phyloP scores from a whole-genome alignment of 2,329 filamentous ascomycete species.

The Elsinoe batatas region DNA sequence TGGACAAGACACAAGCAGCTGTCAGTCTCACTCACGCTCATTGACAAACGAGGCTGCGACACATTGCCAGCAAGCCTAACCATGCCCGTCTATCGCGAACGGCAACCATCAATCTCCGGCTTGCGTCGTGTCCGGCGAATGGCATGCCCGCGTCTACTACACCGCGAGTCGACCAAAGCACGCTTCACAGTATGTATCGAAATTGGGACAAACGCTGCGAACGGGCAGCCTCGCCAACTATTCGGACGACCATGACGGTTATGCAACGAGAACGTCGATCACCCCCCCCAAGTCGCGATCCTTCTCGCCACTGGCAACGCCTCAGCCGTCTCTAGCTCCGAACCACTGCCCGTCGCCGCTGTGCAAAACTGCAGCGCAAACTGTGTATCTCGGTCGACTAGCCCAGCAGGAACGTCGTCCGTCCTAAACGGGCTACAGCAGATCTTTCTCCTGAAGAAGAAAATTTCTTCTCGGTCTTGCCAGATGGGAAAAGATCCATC shows the following conservation, averaged over 20 bases:
- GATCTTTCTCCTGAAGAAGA: conserved; percentile 11
- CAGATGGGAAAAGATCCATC: neutral
- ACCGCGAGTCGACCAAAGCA: neutral
- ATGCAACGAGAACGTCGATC: conserved; percentile 7
- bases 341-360: conserved; percentile 1
- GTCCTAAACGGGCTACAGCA: conserved; percentile 7
- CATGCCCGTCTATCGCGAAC: neutral
- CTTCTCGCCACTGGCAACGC: neutral
- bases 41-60: neutral
- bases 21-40: neutral
- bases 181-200: no score
- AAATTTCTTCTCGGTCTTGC: neutral
- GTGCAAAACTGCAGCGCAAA: neutral
- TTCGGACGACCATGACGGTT: neutral
- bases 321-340: conserved; percentile 4
- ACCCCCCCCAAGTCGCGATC: neutral
- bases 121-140: neutral
- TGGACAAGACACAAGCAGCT: neutral
- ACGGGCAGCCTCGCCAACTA: conserved; percentile 4
- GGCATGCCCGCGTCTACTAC: neutral
- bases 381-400: conserved; percentile 6
- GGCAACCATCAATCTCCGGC: conserved; percentile 2
- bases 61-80: neutral
- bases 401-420: conserved; percentile 1
- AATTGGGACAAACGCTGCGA: conserved; percentile 4